Evolutionary conservation across 1,284 basidiomycete genomes (phyloP).

Genomic region (Anthracocystis walkeri): DNA sequence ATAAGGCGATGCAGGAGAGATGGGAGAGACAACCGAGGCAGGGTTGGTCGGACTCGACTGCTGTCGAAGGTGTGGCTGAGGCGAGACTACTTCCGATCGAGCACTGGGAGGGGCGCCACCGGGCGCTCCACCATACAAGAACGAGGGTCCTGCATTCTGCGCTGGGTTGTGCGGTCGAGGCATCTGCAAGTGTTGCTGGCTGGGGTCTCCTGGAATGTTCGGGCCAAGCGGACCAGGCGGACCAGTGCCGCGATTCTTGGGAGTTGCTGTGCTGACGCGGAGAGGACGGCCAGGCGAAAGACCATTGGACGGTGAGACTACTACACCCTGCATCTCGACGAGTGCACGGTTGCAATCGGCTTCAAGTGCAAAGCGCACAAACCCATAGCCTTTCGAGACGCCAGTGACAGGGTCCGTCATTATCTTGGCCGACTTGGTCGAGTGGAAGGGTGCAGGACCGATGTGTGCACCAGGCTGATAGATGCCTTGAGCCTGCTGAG

Average conservation of each 20-base stretch:
- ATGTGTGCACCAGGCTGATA: constrained; percentile 50
- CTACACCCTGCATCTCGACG: constrained; percentile 65
- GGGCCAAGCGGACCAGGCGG: constrained; percentile 17
- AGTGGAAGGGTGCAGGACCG: constrained; percentile 61
- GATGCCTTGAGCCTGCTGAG: constrained; percentile 59
- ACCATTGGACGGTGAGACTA: constrained; percentile 51
- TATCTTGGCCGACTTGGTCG: constrained; percentile 61
- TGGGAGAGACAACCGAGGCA: constrained; percentile 28
- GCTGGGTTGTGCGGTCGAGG: constrained; percentile 45
- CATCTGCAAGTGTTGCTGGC: constrained; percentile 43
- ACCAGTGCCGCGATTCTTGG: constrained; percentile 52
- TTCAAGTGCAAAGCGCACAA: constrained; percentile 61
- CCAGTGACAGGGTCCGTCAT: constrained; percentile 61
- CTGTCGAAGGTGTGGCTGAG: constrained; percentile 32
- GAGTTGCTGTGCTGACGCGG: constrained; percentile 62
- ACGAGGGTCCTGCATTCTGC: constrained; percentile 28
- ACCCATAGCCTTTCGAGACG: constrained; percentile 63
- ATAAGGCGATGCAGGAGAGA: constrained; percentile 33
- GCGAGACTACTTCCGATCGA: constrained; percentile 38
- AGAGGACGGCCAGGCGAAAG: constrained; percentile 56
- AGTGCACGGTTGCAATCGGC: constrained; percentile 64
- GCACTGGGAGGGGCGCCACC: constrained; percentile 11
- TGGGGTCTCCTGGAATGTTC: constrained; percentile 17
- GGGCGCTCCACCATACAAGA: constrained; percentile 34
- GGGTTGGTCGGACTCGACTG: constrained; percentile 28